Percentiles rank a stretch among this genome's conserved stretches.
These are phyloP conservation scores for Atalantia buxifolia DNA, from an alignment of 345 rosid genomes.

Conservation along the genomic window DNA sequence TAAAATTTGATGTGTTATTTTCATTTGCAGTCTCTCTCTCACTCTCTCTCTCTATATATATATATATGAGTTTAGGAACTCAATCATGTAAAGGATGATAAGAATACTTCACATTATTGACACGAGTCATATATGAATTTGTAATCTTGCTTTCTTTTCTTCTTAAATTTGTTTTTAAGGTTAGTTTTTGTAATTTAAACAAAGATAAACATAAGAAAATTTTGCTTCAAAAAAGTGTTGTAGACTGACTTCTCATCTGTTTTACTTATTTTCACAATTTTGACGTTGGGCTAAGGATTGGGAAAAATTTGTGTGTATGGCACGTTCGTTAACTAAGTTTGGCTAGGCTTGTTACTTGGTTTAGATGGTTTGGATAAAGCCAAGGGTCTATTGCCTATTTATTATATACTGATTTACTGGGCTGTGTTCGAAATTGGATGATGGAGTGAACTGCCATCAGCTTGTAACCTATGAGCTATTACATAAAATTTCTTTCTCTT, in stretches of 20 bases:
- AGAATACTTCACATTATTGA: background rate
- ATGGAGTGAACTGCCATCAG: background rate
- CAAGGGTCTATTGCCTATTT: background rate
- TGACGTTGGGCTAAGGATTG: background rate
- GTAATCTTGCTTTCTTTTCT: too few species aligned
- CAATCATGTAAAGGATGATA: background rate
- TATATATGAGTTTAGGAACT: background rate
- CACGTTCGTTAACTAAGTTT: too few species aligned
- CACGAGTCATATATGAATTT: background rate
- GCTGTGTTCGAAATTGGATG: background rate
- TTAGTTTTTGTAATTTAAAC: background rate
- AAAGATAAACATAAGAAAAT: background rate
- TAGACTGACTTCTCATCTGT: background rate
- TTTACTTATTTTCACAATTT: background rate
- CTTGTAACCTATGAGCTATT: background rate
- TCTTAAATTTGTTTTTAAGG: background rate
- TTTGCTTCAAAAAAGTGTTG: background rate
- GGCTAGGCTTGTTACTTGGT: background rate
- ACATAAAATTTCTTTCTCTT: background rate
- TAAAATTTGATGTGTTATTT: background rate
- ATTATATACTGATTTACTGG: background rate
- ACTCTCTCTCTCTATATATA: too few species aligned
- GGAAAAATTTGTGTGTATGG: background rate
- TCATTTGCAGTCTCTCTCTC: background rate
- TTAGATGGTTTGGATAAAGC: background rate